A percentile compares a stretch with the other conserved stretches of the same genome.
Conservation (phyloP, 2,329 filamentous ascomycete genomes). For the Diaporthe aspalathi region DNA sequence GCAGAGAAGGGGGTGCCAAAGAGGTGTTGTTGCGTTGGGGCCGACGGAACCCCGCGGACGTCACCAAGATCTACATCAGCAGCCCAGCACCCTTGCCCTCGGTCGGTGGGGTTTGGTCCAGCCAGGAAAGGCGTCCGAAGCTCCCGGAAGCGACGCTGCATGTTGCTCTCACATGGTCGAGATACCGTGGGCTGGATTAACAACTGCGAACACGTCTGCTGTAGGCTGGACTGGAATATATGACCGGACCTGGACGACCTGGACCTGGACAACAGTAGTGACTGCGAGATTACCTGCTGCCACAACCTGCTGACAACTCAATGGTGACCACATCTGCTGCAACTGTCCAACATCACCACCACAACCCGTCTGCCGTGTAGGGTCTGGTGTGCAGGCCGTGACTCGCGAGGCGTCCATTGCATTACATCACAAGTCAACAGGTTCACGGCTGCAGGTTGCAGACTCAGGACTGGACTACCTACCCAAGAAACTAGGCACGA, state of each 20-base stretch:
- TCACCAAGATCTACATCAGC: constrained; percentile 10
- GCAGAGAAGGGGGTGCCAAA: not conserved
- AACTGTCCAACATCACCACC: not conserved
- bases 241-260: no score
- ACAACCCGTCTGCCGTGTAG: not conserved
- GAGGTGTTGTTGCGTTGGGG: not conserved
- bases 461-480: no score
- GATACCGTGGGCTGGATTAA: not conserved
- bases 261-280: not conserved
- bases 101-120: not conserved
- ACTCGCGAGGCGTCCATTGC: not conserved
- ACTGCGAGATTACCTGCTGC: not conserved
- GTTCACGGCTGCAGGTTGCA: not conserved
- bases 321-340: not conserved
- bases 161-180: not conserved
- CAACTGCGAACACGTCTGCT: not conserved
- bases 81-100: constrained; percentile 9
- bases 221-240: not conserved
- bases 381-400: not conserved
- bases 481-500: no score
- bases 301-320: not conserved
- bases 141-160: constrained; percentile 23
- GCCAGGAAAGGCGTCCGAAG: constrained; percentile 22
- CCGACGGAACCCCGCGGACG: constrained; percentile 24
- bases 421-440: constrained; percentile 10